A percentile compares a stretch with the other conserved stretches of the same genome.
Conservation (phyloP, 2,329 filamentous ascomycete species). For the Botrytis elliptica region DNA sequence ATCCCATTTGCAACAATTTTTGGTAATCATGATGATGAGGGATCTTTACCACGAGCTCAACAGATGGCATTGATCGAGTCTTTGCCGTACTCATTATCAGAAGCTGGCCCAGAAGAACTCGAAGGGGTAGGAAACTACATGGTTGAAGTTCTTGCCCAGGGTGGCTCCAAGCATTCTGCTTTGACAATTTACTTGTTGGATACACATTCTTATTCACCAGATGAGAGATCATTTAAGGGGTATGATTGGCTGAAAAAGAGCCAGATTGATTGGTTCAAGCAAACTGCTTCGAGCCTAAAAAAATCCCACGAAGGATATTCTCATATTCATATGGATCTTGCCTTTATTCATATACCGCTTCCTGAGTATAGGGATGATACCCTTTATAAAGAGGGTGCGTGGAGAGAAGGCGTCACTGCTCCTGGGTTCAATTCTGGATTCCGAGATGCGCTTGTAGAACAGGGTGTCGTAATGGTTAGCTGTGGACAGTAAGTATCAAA, state of each 20-base stretch:
- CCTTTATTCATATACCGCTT: slow-evolving; percentile 95
- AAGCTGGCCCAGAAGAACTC: slow-evolving; percentile 76
- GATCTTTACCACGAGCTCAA: slow-evolving; percentile 66
- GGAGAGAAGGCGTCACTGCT: slow-evolving; percentile 81
- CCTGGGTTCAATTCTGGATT: slow-evolving; percentile 91
- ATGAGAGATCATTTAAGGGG: slow-evolving; percentile 83
- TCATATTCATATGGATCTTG: slow-evolving; percentile 90
- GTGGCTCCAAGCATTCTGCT: slow-evolving; percentile 79
- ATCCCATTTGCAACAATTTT: slow-evolving; percentile 94
- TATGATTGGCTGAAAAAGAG: slow-evolving; percentile 97
- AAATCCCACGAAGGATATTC: slow-evolving; percentile 80
- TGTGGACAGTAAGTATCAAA: slow-evolving; percentile 75
- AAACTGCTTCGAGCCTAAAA: slow-evolving; percentile 71
- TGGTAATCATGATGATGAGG: slow-evolving; percentile 95
- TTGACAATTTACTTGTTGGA: slow-evolving; percentile 94
- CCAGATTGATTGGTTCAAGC: slow-evolving; percentile 93
- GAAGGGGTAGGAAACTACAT: slow-evolving; percentile 95
- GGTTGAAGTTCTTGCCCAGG: slow-evolving; percentile 81
- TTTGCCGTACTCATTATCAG: slow-evolving; percentile 86
- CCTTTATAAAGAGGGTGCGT: slow-evolving; percentile 65
- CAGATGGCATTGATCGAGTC: slow-evolving; percentile 86
- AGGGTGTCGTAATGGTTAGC: slow-evolving; percentile 82
- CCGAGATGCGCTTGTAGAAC: slow-evolving; percentile 80
- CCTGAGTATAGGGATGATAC: slow-evolving; percentile 74
- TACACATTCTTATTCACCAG: slow-evolving; percentile 86